Evolutionary conservation across 2,329 filamentous ascomycete species (phyloP).

Genomic region (Colletotrichum tanaceti): DNA sequence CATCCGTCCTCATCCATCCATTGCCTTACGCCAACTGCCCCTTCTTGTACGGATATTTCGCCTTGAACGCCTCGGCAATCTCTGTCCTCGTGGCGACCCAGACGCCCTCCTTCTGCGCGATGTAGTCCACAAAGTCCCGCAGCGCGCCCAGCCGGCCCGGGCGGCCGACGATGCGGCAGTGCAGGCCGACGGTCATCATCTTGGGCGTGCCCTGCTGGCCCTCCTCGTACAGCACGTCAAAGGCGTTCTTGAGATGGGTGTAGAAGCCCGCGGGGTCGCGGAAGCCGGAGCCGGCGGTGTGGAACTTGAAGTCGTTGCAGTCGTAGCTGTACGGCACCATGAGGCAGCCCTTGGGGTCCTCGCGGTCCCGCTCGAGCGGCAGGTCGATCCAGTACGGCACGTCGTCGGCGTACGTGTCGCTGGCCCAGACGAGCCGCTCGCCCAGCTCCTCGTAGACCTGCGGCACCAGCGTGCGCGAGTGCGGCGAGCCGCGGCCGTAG

Average conservation of each 20-base stretch:
- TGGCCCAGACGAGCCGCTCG: constrained; percentile 60
- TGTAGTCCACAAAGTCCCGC: constrained; percentile 65
- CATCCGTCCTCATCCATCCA: no score
- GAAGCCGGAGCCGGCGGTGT: constrained; percentile 56
- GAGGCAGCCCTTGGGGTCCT: constrained; percentile 59
- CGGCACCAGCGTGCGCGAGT: constrained; percentile 58
- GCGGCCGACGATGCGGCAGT: constrained; percentile 64
- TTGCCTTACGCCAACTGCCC: constrained; percentile 47
- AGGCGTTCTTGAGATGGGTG: constrained; percentile 61
- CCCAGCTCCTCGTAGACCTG: constrained; percentile 65
- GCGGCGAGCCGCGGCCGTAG: constrained; percentile 59
- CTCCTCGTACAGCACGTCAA: constrained; percentile 65
- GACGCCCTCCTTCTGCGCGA: constrained; percentile 61
- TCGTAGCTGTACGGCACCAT: constrained; percentile 67
- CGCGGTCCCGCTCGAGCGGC: constrained; percentile 56
- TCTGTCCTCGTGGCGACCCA: constrained; percentile 66
- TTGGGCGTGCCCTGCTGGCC: constrained; percentile 60
- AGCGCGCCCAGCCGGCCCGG: constrained; percentile 64
- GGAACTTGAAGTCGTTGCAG: constrained; percentile 64
- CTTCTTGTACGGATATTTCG: constrained; percentile 61
- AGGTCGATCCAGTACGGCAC: constrained; percentile 67
- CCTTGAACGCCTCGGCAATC: constrained; percentile 62
- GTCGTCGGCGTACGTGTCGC: constrained; percentile 65
- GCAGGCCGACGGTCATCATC: constrained; percentile 69
- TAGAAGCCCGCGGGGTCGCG: constrained; percentile 58